Evolutionary conservation across 371 early-diverging fungal genomes (phyloP).

Genomic region (Rhizomucor pusillus): DNA sequence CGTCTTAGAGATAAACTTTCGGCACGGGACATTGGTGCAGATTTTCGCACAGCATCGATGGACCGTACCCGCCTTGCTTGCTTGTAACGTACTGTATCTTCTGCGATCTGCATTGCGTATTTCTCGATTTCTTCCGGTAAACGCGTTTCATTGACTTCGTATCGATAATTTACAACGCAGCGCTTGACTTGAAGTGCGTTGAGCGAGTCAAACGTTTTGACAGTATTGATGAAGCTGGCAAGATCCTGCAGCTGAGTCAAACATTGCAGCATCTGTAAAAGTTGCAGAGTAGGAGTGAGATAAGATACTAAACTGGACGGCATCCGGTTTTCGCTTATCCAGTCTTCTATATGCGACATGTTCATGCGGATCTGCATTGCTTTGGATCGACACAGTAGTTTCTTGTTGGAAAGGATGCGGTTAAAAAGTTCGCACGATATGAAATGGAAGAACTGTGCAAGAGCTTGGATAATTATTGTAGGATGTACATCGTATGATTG

Average conservation of each 20-base stretch:
- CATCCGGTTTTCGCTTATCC: constrained; percentile 65
- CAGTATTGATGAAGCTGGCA: constrained; percentile 68
- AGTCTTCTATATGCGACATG: constrained; percentile 74
- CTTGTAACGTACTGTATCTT: constrained; percentile 54
- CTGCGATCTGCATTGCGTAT: constrained; percentile 65
- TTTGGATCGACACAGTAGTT: constrained; percentile 71
- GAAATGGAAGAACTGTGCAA: constrained; percentile 73
- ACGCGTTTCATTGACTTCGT: constrained; percentile 76
- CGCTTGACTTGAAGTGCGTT: constrained; percentile 71
- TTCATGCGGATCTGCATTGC: constrained; percentile 85
- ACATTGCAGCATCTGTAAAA: constrained; percentile 78
- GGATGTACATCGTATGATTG: constrained; percentile 63
- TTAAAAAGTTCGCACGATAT: constrained; percentile 79
- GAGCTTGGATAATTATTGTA: constrained; percentile 62
- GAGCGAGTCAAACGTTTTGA: constrained; percentile 57
- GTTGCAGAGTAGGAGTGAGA: constrained; percentile 67
- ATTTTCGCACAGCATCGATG: no score
- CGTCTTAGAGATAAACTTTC: constrained; percentile 20
- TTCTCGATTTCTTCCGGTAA: constrained; percentile 67
- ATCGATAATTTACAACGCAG: constrained; percentile 72
- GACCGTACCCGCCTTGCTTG: constrained; percentile 26
- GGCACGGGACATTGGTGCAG: constrained; percentile 8
- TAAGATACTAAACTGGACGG: constrained; percentile 44
- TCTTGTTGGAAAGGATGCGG: constrained; percentile 69
- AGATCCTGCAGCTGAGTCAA: constrained; percentile 65